Evolutionary conservation across 2,329 filamentous ascomycete species (phyloP).

Genomic region (Pseudomassariella vexata): DNA sequence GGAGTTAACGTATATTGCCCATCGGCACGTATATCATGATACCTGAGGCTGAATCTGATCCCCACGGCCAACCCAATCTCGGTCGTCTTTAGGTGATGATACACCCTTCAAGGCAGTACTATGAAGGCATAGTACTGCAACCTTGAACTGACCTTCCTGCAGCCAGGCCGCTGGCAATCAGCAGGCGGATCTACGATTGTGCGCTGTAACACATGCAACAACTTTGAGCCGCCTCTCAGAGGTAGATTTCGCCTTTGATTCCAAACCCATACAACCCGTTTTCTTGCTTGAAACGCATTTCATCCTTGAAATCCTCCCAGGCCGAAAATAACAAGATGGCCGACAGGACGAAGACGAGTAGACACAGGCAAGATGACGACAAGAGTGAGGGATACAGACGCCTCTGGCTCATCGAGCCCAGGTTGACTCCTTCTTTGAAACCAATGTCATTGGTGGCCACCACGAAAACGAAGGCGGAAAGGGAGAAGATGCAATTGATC

Average conservation of each 20-base stretch:
- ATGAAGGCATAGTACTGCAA: no score
- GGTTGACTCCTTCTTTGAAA: background rate
- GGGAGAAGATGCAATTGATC: slow-evolving; percentile 1
- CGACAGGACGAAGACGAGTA: slow-evolving; percentile 1
- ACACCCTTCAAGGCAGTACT: no score
- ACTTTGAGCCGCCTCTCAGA: no score
- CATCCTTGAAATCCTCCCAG: slow-evolving; percentile 3
- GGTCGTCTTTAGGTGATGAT: no score
- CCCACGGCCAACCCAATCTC: no score
- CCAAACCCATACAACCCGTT: background rate
- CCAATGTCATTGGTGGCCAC: background rate
- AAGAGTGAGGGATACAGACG: background rate
- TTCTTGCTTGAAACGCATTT: background rate
- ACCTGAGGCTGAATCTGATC: no score
- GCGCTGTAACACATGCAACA: no score
- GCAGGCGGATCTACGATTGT: no score
- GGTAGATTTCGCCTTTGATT: slow-evolving; percentile 4
- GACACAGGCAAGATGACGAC: background rate
- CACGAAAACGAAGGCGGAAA: slow-evolving; percentile 1
- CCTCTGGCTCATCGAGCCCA: background rate
- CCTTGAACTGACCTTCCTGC: no score
- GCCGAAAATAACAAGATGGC: slow-evolving; percentile 2
- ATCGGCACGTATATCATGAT: no score
- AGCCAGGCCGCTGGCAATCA: no score
- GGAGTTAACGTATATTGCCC: no score